A percentile compares a stretch with the other conserved stretches of the same genome.
Evolutionary conservation across 805 yeast species (phyloP).

Genomic region (Saturnispora sekii): DNA sequence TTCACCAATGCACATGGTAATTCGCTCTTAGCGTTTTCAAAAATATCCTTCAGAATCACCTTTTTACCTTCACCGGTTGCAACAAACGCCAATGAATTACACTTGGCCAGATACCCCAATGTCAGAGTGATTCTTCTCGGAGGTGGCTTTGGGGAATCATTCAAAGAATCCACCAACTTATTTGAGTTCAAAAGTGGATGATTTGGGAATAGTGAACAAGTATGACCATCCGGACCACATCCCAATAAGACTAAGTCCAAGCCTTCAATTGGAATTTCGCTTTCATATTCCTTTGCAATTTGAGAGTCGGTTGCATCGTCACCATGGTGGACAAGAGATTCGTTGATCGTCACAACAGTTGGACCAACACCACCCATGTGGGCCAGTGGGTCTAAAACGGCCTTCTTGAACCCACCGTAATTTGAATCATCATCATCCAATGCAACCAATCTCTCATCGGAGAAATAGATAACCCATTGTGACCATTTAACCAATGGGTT

Average conservation of each 20-base stretch:
- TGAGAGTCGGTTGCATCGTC: slow-evolving; percentile 40
- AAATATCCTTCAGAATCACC: slow-evolving; percentile 58
- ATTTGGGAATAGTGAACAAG: slow-evolving; percentile 87
- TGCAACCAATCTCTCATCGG: slow-evolving; percentile 88
- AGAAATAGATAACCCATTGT: slow-evolving; percentile 74
- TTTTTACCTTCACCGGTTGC: slow-evolving; percentile 88
- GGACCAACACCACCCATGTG: slow-evolving; percentile 39
- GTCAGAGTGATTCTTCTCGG: slow-evolving; percentile 87
- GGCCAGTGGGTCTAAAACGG: slow-evolving; percentile 44
- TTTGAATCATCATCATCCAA: slow-evolving; percentile 77
- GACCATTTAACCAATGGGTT: slow-evolving; percentile 50
- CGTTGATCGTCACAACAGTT: slow-evolving; percentile 57
- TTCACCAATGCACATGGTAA: slow-evolving; percentile 76
- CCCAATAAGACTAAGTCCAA: slow-evolving; percentile 72
- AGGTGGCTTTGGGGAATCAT: slow-evolving; percentile 90
- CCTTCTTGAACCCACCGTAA: slow-evolving; percentile 64
- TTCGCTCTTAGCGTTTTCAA: slow-evolving; percentile 32
- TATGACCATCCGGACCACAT: slow-evolving; percentile 95
- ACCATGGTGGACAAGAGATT: slow-evolving; percentile 41
- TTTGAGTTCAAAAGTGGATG: slow-evolving; percentile 55
- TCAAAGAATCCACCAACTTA: slow-evolving; percentile 50
- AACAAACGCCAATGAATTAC: slow-evolving; percentile 58
- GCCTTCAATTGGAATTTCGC: slow-evolving; percentile 38
- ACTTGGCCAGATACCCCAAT: slow-evolving; percentile 56
- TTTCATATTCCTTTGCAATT: slow-evolving; percentile 57